Base-by-base conservation (phyloP, 352 stramenopile genomes). In the Elongisporangium anandrum region DNA sequence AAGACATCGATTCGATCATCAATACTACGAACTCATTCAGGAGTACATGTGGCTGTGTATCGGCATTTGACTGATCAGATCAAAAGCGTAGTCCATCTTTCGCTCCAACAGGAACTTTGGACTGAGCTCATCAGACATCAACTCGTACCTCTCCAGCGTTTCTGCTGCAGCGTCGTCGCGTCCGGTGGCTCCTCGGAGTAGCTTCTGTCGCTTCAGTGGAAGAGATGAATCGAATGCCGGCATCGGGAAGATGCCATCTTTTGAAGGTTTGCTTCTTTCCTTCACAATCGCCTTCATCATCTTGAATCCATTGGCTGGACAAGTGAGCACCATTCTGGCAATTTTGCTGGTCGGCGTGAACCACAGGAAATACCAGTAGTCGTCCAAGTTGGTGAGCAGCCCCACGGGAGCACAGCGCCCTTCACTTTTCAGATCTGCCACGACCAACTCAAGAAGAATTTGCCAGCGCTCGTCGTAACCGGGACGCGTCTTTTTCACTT, bases 321-420 rank as follows among this genome's bases (percentile, higher is more conserved):
- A 61, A 26, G 38, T 61, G 47, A 64, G 41, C 57, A 38, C 54
- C 52, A 60, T 58, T 61, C 34, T 64, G 19, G 52, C 53, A 21
- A 68, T 64, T 49, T 60, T 54, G 52, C 53, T 51, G 24, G 60
- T 29, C 45, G 56, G 9, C 57, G 56, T 64, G 52, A 64, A 64
- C 56, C 56, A 68, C 52, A 60, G 50, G 57, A 68, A 68, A 57
- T 60, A 61, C 56, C 57, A 68, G 24, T 61, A 64, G 29, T 68
- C 57, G 22, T 61, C 64, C 56, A 68, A 49, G 57, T 64, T 68
- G 16, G 47, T 64, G 56, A 68, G 56, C 57, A 61, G 61, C 23
- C 56, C 62, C 16, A 68, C 53, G 52, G 56, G 61, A 59, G 61
- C 61, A 68, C 61, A 57, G 39, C 45, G 24, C n/a, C 15, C 19